phyloP scores from a whole-genome alignment of 2,329 filamentous ascomycete species.

The Dothideomycetidae sp. region DNA sequence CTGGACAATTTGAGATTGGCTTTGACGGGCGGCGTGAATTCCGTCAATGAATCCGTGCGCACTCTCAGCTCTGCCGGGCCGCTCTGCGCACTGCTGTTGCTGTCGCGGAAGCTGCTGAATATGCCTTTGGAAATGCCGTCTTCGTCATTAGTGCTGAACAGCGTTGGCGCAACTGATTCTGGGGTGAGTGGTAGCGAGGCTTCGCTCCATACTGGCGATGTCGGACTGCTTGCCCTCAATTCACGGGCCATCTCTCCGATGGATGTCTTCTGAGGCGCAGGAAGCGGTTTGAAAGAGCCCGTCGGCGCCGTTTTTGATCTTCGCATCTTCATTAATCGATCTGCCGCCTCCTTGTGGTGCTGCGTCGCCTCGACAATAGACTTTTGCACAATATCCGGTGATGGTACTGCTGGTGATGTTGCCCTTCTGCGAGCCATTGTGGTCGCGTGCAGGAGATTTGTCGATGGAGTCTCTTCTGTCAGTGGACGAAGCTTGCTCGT shows the following conservation, averaged over 20 bases:
- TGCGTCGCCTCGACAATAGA: slow-evolving; percentile 5
- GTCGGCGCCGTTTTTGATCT: slow-evolving; percentile 19
- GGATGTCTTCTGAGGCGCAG: slow-evolving; percentile 8
- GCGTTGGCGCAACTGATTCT: slow-evolving; percentile 7
- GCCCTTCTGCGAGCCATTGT: neutral
- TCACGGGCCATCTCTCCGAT: slow-evolving; percentile 9
- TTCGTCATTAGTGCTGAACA: slow-evolving; percentile 11
- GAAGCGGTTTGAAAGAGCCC: slow-evolving; percentile 11
- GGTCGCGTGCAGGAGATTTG: neutral
- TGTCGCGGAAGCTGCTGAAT: slow-evolving; percentile 2
- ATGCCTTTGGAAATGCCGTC: slow-evolving; percentile 6
- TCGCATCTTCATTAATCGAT: slow-evolving; percentile 12
- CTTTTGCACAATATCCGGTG: slow-evolving; percentile 7
- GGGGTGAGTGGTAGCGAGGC: slow-evolving; percentile 19
- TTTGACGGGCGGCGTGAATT: slow-evolving; percentile 1
- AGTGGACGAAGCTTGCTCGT: slow-evolving; percentile 12
- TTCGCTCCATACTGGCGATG: slow-evolving; percentile 17
- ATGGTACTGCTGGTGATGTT: slow-evolving; percentile 7
- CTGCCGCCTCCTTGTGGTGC: slow-evolving; percentile 11
- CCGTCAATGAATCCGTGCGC: slow-evolving; percentile 6
- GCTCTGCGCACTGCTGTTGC: slow-evolving; percentile 3
- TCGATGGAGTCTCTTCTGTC: slow-evolving; percentile 2
- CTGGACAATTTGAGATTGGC: neutral
- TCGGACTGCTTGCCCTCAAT: slow-evolving; percentile 10
- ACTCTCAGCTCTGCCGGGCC: slow-evolving; percentile 5